phyloP scores from a whole-genome alignment of 129 eudicot genomes.

The Pulicaria dysenterica region DNA sequence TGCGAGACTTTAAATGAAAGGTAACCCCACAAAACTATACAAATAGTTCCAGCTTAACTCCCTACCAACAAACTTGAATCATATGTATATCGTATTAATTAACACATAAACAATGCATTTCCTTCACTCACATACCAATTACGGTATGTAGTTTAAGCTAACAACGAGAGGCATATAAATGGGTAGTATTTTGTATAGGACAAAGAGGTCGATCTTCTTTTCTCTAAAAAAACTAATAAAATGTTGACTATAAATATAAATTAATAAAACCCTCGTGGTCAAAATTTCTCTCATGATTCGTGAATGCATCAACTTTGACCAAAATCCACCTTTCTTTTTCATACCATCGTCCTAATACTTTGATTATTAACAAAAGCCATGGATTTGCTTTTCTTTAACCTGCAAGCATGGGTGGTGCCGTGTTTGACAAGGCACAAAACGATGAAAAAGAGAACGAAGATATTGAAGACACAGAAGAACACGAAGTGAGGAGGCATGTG shows the following conservation, averaged over 20 bases:
- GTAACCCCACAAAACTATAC: too few species aligned
- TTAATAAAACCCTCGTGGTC: constrained; percentile 35
- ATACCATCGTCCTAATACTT: constrained; percentile 25
- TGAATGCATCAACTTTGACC: constrained; percentile 65
- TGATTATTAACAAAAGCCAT: constrained; percentile 37
- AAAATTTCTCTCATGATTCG: constrained; percentile 55
- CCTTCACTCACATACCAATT: background rate
- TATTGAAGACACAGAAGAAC: constrained; percentile 52
- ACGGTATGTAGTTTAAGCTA: background rate
- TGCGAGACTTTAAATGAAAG: too few species aligned
- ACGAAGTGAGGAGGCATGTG: constrained; percentile 20
- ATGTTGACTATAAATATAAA: background rate
- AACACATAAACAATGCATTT: background rate
- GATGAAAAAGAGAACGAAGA: constrained; percentile 52
- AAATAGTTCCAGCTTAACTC: too few species aligned
- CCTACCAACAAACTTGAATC: too few species aligned
- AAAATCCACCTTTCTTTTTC: constrained; percentile 49
- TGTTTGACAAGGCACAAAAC: constrained; percentile 42
- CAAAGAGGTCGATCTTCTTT: background rate
- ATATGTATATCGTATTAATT: background rate
- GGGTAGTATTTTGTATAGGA: background rate
- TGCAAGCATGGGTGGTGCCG: constrained; percentile 42
- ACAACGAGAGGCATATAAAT: background rate
- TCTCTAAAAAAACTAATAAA: background rate
- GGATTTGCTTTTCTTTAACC: constrained; percentile 63